Conservation (phyloP, 2,329 filamentous ascomycete species). For the Massarina eburnea region DNA sequence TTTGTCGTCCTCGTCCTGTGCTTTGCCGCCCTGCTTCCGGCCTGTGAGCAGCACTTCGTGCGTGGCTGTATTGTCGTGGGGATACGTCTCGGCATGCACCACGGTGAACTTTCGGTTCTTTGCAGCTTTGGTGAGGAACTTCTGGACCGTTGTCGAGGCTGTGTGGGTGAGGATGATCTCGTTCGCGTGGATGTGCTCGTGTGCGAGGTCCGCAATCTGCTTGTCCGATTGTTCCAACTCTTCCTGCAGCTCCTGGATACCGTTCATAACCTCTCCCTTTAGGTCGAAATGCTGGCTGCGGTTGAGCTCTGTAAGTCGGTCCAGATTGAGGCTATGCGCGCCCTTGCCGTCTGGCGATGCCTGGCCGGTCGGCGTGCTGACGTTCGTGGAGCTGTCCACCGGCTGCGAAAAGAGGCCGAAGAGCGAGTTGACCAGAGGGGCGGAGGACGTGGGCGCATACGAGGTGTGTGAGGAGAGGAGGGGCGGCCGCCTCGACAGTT, state of each 20-base stretch:
- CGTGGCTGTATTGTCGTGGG: constrained; percentile 67
- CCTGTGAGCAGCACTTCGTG: constrained; percentile 64
- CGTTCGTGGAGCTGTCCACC: constrained; percentile 49
- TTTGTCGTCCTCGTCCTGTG: constrained; percentile 57
- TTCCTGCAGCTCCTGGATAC: constrained; percentile 93
- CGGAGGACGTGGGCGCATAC: constrained; percentile 58
- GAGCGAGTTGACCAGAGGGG: constrained; percentile 68
- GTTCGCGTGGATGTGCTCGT: constrained; percentile 90
- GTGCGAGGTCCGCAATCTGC: constrained; percentile 84
- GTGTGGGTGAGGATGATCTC: constrained; percentile 91
- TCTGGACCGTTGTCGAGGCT: constrained; percentile 82
- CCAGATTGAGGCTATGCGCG: constrained; percentile 37
- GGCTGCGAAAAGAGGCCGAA: constrained; percentile 84
- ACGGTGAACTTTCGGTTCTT: constrained; percentile 90
- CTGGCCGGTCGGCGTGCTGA: constrained; percentile 55
- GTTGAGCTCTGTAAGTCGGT: constrained; percentile 45
- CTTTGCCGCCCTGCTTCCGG: constrained; percentile 44
- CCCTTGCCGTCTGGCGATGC: constrained; percentile 52
- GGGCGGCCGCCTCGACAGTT: constrained; percentile 56
- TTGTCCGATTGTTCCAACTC: constrained; percentile 92
- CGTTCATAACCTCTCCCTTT: constrained; percentile 87
- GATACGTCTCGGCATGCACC: constrained; percentile 74
- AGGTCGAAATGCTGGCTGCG: constrained; percentile 61
- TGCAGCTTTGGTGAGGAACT: constrained; percentile 84
- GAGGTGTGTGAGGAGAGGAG: constrained; percentile 64